phyloP scores from a whole-genome alignment of 202 grass and related monocot genomes.

The Carex arenaria region DNA sequence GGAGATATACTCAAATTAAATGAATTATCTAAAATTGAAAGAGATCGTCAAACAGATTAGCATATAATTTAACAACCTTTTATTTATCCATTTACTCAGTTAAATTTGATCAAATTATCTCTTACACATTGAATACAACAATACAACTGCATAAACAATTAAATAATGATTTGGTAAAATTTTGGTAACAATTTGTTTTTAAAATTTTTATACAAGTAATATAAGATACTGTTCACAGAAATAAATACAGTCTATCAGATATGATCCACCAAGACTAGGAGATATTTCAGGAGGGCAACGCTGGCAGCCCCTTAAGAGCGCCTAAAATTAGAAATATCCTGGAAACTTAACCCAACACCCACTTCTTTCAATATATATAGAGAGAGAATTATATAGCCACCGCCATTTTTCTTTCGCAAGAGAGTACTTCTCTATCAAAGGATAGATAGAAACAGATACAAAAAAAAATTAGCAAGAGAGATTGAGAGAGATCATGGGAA shows the following conservation, averaged over 20 bases:
- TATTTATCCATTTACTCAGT: not conserved
- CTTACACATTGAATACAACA: not conserved
- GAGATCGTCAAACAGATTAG: not conserved
- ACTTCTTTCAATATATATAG: not conserved
- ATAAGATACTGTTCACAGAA: not conserved
- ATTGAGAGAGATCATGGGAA: slow-evolving; percentile 20
- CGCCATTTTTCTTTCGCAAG: slow-evolving; percentile 12
- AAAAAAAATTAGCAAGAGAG: not conserved
- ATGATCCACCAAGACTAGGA: not conserved
- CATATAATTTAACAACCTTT: not conserved
- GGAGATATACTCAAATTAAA: not conserved
- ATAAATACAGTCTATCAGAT: not conserved
- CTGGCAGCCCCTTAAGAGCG: slow-evolving; percentile 15
- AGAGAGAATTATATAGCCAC: not conserved
- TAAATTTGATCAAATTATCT: not conserved
- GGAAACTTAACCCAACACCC: slow-evolving; percentile 9
- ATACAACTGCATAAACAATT: slow-evolving; percentile 4
- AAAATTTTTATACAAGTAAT: not conserved
- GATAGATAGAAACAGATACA: not conserved
- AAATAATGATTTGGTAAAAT: not conserved
- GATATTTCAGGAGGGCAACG: not conserved
- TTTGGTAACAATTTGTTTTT: not conserved
- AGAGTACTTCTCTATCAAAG: slow-evolving; percentile 7
- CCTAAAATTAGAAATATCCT: slow-evolving; percentile 25
- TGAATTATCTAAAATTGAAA: not conserved